Evolutionary conservation across 108 stramenopile genomes (phyloP).

Genomic region (Skeletonema marinoi): DNA sequence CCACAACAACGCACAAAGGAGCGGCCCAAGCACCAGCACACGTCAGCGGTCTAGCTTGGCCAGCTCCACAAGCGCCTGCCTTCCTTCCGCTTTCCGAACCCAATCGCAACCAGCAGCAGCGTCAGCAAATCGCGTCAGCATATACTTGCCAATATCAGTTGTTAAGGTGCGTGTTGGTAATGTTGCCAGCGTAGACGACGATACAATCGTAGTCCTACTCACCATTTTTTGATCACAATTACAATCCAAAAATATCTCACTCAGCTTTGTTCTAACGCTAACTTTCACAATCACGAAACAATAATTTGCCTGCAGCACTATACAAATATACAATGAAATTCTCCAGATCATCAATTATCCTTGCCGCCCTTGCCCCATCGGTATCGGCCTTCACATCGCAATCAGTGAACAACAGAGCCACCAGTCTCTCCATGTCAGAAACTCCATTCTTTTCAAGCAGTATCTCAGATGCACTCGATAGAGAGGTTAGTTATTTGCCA

Average conservation of each 20-base stretch:
- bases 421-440: slow-evolving; percentile 7
- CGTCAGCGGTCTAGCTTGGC: neutral
- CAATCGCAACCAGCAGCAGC: neutral
- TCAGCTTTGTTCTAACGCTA: neutral
- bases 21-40: neutral
- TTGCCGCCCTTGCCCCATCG: slow-evolving; percentile 1
- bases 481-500: slow-evolving; percentile 65
- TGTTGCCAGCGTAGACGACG: neutral
- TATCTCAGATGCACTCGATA: slow-evolving; percentile 34
- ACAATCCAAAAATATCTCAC: neutral
- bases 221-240: neutral
- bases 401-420: neutral
- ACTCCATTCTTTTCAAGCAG: slow-evolving; percentile 39
- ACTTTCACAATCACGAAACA: neutral
- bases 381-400: neutral
- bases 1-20: no score
- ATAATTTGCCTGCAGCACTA: neutral
- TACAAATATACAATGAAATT: neutral
- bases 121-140: neutral
- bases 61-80: neutral
- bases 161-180: neutral
- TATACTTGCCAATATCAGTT: neutral
- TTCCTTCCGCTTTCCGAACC: neutral
- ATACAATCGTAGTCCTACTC: neutral
- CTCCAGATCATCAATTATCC: neutral